Evolutionary conservation across 768 basidiomycete species (phyloP).

Genomic region (Pleurotus ostreatus): DNA sequence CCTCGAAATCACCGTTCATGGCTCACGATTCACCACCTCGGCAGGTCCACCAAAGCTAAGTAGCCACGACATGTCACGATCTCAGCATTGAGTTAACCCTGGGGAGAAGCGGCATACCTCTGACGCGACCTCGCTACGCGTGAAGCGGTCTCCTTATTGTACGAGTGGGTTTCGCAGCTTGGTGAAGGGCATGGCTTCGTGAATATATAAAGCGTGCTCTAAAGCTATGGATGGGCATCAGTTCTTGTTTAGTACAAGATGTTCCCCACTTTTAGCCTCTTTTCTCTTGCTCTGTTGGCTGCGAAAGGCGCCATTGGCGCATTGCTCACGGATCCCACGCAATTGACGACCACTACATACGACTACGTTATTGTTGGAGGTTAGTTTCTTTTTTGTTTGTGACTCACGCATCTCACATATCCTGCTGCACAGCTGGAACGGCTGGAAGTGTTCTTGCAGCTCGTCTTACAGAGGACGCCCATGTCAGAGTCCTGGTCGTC

Average conservation of each 20-base stretch:
- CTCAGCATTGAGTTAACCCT: no score
- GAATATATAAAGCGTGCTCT: no score
- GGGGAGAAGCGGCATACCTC: no score
- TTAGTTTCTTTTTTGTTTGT: neutral
- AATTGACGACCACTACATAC: neutral
- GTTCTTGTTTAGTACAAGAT: neutral
- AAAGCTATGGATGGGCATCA: no score
- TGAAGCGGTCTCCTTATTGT: no score
- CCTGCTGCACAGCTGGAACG: constrained; percentile 5
- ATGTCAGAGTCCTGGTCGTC: constrained; percentile 21
- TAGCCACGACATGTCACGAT: no score
- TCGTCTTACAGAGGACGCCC: constrained; percentile 22
- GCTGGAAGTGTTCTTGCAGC: constrained; percentile 27
- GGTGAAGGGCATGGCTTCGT: no score
- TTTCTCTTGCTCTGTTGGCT: neutral
- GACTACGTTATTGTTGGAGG: neutral
- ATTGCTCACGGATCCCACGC: neutral
- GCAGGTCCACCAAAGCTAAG: no score
- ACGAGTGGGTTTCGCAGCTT: no score
- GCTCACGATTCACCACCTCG: no score
- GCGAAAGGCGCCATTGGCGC: neutral
- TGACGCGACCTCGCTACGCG: no score
- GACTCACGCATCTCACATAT: neutral
- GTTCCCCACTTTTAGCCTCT: neutral
- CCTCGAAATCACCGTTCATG: no score